Percentiles rank a stretch among this genome's conserved stretches.
Conservation (phyloP, 768 basidiomycete genomes). For the Daedaleopsis nitida region DNA sequence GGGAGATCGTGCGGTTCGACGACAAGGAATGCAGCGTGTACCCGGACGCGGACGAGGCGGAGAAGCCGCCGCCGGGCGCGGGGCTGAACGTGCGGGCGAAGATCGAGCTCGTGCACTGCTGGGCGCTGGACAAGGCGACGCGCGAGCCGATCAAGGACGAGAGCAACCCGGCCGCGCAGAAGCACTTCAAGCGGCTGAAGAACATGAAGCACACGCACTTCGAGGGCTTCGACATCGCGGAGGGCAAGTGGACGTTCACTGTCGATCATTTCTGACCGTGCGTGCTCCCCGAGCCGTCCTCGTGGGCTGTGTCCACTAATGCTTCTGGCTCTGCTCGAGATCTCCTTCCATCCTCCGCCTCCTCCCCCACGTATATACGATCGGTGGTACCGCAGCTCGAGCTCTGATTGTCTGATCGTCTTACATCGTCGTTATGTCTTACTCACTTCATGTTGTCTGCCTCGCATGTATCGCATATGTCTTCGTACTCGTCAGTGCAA, state of each 20-base stretch:
- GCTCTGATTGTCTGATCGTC: not conserved
- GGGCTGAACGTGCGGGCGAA: slow-evolving; percentile 89
- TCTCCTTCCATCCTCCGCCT: not conserved
- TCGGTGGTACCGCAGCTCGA: not conserved
- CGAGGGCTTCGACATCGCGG: slow-evolving; percentile 72
- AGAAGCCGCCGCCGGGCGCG: slow-evolving; percentile 80
- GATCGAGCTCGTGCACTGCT: slow-evolving; percentile 78
- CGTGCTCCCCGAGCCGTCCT: not conserved
- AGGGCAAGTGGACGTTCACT: slow-evolving; percentile 91
- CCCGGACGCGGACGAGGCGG: slow-evolving; percentile 82
- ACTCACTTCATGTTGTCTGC: slow-evolving; percentile 3
- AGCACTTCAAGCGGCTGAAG: slow-evolving; percentile 80
- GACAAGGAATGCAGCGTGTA: slow-evolving; percentile 94
- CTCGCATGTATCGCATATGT: slow-evolving; percentile 3
- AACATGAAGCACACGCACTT: slow-evolving; percentile 86
- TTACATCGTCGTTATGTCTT: not conserved
- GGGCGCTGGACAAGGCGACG: slow-evolving; percentile 89
- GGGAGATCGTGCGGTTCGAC: slow-evolving; percentile 85
- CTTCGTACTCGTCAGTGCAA: not conserved
- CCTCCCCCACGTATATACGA: not conserved
- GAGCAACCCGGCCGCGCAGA: slow-evolving; percentile 64
- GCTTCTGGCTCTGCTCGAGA: not conserved
- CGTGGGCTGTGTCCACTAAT: not conserved
- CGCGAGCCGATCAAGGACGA: slow-evolving; percentile 87
- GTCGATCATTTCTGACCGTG: slow-evolving; percentile 84